Evolutionary conservation across 352 stramenopile species (phyloP), one percentile per base, ranked within the genome.

Genomic region (Pelagophyceae sp.): DNA sequence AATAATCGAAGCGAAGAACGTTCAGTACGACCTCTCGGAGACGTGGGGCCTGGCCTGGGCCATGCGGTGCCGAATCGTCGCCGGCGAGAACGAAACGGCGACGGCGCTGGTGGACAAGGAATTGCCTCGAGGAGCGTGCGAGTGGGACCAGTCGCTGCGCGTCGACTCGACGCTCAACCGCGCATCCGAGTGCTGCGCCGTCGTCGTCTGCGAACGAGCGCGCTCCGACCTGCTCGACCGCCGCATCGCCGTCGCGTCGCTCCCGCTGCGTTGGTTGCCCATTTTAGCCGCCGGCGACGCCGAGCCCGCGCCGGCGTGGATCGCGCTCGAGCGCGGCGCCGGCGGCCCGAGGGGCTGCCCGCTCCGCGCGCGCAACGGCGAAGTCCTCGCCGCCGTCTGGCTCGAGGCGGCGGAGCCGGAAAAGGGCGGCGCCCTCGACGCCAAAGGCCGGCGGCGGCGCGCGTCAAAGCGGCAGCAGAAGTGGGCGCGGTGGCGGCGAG

Each of bases 211-310:
- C 61, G 61, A 71, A 31, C 61, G 61, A 1, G 61, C 61, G 61
- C 61, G 61, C n/a, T 29, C 19, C 3, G 61, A 71, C 61, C 61
- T 71, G n/a, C 37, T 71, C 61, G 61, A 71, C n/a, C 61, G 61
- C 29, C 61, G 61, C 29, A n/a, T 71, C 61, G 61, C 61, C 29
- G 29, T 45, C 33, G 61, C 61, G 19, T 5, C 29, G 61, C 11
- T 71, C 61, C 29, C 61, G 31, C 61, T 71, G n/a, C 2, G n/a
- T 1, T 35, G 3, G 3, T 31, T 71, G 29, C 61, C 61, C 61
- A n/a, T 71, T 1, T 1, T 35, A 15, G 31, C 15, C 61, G 29
- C 19, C 29, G 61, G 2, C 61, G 31, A 6, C 3, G 6, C 61
- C 11, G n/a, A 1, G 33, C 61, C 61, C n/a, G n/a, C 27, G 31